Evolutionary conservation across 768 basidiomycete genomes (phyloP).

Genomic region (Boletus speciosus): DNA sequence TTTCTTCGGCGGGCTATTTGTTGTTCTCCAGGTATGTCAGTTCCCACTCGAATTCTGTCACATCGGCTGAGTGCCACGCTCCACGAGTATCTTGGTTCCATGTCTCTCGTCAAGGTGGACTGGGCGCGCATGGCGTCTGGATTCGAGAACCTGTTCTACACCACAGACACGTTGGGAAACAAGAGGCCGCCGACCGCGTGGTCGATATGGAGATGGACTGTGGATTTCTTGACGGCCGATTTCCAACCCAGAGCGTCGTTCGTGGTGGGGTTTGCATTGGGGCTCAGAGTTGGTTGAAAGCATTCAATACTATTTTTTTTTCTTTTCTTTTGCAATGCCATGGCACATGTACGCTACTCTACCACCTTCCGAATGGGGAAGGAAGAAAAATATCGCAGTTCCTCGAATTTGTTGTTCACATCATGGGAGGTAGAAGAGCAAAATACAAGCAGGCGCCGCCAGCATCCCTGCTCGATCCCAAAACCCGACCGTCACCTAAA

Average conservation of each 20-base stretch:
- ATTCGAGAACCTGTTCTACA: slow-evolving; percentile 76
- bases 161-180: slow-evolving; percentile 51
- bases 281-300: slow-evolving; percentile 71
- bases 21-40: slow-evolving; percentile 76
- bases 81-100: slow-evolving; percentile 74
- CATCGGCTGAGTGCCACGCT: slow-evolving; percentile 1
- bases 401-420: not conserved
- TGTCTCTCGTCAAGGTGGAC: slow-evolving; percentile 71
- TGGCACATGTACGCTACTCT: too few relatives aligned
- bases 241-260: slow-evolving; percentile 91
- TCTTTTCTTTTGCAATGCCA: too few relatives aligned
- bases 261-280: slow-evolving; percentile 76
- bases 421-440: slow-evolving; percentile 83
- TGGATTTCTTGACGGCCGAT: slow-evolving; percentile 86
- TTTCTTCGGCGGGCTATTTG: slow-evolving; percentile 85
- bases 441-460: slow-evolving; percentile 83
- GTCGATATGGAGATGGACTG: slow-evolving; percentile 62
- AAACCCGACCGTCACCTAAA: slow-evolving; percentile 42
- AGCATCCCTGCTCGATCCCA: slow-evolving; percentile 45
- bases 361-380: slow-evolving; percentile 23
- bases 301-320: not conserved
- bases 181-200: slow-evolving; percentile 60
- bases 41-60: not conserved
- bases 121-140: slow-evolving; percentile 63
- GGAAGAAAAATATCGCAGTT: slow-evolving; percentile 13